A percentile compares a stretch with the other conserved stretches of the same genome.
phyloP scores from a whole-genome alignment of 345 rosid species.

The Zanthoxylum bungeanum region DNA sequence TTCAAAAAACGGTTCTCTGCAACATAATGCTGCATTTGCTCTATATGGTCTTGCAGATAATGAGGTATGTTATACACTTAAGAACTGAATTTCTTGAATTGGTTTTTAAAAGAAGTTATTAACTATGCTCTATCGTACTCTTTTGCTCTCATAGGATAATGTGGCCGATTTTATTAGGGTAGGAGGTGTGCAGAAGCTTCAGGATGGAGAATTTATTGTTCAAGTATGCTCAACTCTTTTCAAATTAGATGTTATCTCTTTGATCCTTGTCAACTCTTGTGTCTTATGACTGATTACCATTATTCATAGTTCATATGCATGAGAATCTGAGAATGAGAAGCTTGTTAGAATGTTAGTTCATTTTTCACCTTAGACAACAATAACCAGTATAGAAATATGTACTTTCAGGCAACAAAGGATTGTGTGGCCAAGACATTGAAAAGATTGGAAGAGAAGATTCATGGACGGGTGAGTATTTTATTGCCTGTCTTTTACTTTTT shows the following conservation, averaged over 20 bases:
- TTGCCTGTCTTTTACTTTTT: slow-evolving; percentile 3
- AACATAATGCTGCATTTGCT: slow-evolving; percentile 99
- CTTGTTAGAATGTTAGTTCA: slow-evolving; percentile 19
- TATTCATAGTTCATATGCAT: background rate
- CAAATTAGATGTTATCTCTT: slow-evolving; percentile 3
- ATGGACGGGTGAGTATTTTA: slow-evolving; percentile 72
- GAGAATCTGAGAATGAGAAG: slow-evolving; percentile 11
- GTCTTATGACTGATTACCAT: slow-evolving; percentile 8
- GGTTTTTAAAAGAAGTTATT: slow-evolving; percentile 13
- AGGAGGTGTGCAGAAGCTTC: slow-evolving; percentile 96
- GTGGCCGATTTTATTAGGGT: slow-evolving; percentile 92
- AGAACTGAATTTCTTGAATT: slow-evolving; percentile 17
- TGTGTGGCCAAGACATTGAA: slow-evolving; percentile 95
- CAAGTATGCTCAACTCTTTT: slow-evolving; percentile 52
- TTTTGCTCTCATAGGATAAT: slow-evolving; percentile 70
- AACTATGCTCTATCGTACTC: slow-evolving; percentile 14
- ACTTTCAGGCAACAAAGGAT: slow-evolving; percentile 90
- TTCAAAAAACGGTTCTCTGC: slow-evolving; percentile 95
- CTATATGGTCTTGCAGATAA: slow-evolving; percentile 98
- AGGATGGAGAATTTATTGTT: slow-evolving; percentile 93
- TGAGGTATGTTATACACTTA: slow-evolving; percentile 56
- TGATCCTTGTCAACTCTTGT: background rate
- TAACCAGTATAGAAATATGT: slow-evolving; percentile 2
- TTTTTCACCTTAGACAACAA: slow-evolving; percentile 5
- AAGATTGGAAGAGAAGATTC: slow-evolving; percentile 96